These are phyloP conservation scores for Apiospora pterosperma DNA, from an alignment of 2,329 filamentous ascomycete species.

Conservation along the genomic window DNA sequence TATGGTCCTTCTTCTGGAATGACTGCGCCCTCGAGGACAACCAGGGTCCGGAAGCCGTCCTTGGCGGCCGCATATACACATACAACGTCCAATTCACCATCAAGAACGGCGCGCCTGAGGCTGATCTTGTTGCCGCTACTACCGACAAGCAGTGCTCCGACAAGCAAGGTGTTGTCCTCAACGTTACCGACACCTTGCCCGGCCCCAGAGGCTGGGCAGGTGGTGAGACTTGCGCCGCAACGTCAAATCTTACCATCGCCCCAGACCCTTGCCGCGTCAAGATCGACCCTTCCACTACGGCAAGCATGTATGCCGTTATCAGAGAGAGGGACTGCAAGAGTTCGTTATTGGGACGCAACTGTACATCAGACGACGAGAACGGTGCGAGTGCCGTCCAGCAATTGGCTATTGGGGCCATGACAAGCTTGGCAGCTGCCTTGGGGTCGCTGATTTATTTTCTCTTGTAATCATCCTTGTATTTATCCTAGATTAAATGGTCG, in stretches of 20 bases:
- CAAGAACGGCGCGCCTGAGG: neutral
- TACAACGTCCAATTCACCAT: neutral
- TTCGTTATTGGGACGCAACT: neutral
- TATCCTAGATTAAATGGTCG: too few relatives aligned
- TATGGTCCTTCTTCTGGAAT: neutral
- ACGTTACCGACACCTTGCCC: neutral
- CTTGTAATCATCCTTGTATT: too few relatives aligned
- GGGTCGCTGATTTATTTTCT: neutral
- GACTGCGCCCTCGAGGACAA: neutral
- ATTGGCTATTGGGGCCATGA: neutral
- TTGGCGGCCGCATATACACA: neutral
- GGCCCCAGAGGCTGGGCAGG: neutral
- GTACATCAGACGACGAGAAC: neutral
- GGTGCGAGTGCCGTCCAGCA: neutral
- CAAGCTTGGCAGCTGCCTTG: neutral
- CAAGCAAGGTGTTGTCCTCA: neutral
- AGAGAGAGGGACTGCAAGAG: neutral
- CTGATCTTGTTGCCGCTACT: constrained; percentile 12
- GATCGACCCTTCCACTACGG: constrained; percentile 1
- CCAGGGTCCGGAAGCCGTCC: neutral
- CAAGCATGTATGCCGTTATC: neutral
- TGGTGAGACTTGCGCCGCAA: neutral
- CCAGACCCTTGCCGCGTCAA: constrained; percentile 7
- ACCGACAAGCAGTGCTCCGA: neutral
- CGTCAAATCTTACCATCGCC: neutral